phyloP scores from a whole-genome alignment of 805 yeast genomes.

The Candida argentea region DNA sequence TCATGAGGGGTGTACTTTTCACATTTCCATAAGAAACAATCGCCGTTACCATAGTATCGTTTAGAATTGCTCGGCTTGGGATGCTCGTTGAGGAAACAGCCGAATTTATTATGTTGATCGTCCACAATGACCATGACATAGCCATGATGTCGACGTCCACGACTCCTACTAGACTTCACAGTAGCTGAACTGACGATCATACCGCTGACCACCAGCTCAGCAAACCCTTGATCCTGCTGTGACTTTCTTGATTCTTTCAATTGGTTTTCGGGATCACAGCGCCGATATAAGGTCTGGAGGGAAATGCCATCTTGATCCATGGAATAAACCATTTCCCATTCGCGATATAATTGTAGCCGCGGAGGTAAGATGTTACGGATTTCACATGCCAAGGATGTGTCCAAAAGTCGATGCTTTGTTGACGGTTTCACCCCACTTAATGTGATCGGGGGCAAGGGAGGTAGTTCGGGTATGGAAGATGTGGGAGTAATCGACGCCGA shows the following conservation, averaged over 20 bases:
- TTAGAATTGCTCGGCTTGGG: conserved; percentile 62
- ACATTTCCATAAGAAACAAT: conserved; percentile 86
- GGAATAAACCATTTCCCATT: conserved; percentile 76
- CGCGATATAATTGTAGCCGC: conserved; percentile 63
- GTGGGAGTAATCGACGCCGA: not conserved
- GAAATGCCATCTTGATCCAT: conserved; percentile 91
- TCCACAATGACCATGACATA: conserved; percentile 70
- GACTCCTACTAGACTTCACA: conserved; percentile 4
- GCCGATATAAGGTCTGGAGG: conserved; percentile 61
- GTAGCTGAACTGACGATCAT: conserved; percentile 14
- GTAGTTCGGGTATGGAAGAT: conserved; percentile 8
- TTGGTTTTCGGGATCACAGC: conserved; percentile 36
- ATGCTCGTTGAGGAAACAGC: conserved; percentile 68
- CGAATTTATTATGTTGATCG: conserved; percentile 53
- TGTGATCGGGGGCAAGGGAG: conserved; percentile 45
- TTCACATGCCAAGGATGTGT: conserved; percentile 60
- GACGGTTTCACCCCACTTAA: conserved; percentile 50
- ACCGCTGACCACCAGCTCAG: conserved; percentile 21
- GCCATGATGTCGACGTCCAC: conserved; percentile 41
- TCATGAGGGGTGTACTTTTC: conserved; percentile 29
- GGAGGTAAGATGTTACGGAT: conserved; percentile 67
- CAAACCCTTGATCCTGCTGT: conserved; percentile 22
- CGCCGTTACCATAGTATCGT: conserved; percentile 87
- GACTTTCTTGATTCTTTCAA: conserved; percentile 11
- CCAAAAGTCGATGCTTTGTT: conserved; percentile 51